Evolutionary conservation across 2,329 filamentous ascomycete genomes (phyloP).

Genomic region (Orbilia quercus): DNA sequence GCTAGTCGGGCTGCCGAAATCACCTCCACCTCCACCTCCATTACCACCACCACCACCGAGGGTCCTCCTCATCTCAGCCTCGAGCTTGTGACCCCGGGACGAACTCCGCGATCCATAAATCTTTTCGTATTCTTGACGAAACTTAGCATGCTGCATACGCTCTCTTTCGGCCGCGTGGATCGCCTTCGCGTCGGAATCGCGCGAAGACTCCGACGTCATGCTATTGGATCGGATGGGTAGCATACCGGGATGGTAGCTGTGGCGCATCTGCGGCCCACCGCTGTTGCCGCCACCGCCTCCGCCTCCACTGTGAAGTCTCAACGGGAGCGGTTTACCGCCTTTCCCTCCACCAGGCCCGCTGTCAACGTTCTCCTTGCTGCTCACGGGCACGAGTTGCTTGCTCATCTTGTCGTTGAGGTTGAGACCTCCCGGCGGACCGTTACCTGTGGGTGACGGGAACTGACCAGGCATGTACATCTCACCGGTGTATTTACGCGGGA

Average conservation of each 20-base stretch:
- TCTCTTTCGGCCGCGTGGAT: slow-evolving; percentile 52
- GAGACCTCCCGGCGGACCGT: slow-evolving; percentile 24
- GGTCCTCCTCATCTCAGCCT: slow-evolving; percentile 53
- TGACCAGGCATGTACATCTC: slow-evolving; percentile 55
- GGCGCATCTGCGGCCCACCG: slow-evolving; percentile 50
- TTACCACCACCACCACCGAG: slow-evolving; percentile 34
- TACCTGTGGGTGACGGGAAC: slow-evolving; percentile 46
- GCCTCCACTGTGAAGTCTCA: slow-evolving; percentile 32
- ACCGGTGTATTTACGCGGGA: slow-evolving; percentile 41
- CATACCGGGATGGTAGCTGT: slow-evolving; percentile 56
- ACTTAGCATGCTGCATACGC: slow-evolving; percentile 51
- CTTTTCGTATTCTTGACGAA: slow-evolving; percentile 55
- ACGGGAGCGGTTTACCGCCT: slow-evolving; percentile 27
- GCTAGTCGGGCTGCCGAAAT: slow-evolving; percentile 42
- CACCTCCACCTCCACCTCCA: slow-evolving; percentile 16
- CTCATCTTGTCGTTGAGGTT: slow-evolving; percentile 48
- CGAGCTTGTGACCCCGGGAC: slow-evolving; percentile 48
- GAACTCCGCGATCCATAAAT: slow-evolving; percentile 47
- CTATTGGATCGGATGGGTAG: slow-evolving; percentile 54
- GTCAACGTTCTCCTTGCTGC: slow-evolving; percentile 52
- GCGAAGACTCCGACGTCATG: slow-evolving; percentile 54
- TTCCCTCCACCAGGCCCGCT: slow-evolving; percentile 26
- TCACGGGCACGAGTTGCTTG: slow-evolving; percentile 48
- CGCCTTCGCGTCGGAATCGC: slow-evolving; percentile 54
- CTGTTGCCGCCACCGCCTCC: slow-evolving; percentile 32